Evolutionary conservation across 148 eudicot genomes (phyloP).

Genomic region (Fallopia convolvulus): DNA sequence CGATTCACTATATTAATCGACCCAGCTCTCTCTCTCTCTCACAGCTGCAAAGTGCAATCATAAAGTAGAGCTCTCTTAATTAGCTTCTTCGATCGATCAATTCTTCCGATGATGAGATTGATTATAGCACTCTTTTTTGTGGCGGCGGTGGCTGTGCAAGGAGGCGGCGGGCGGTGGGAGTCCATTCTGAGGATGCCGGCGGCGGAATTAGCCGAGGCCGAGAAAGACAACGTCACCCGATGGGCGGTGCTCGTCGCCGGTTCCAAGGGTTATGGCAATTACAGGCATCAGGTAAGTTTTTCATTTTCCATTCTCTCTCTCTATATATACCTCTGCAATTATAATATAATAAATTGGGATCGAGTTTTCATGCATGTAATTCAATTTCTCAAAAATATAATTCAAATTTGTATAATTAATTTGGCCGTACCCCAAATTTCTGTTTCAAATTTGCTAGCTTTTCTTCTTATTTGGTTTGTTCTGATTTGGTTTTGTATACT

Average conservation of each 20-base stretch:
- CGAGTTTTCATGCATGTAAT: too few species aligned
- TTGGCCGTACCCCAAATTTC: too few species aligned
- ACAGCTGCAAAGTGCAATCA: too few species aligned
- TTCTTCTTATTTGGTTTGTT: too few species aligned
- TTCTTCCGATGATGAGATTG: background rate
- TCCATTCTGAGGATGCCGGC: conserved; percentile 32
- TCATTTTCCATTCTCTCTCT: background rate
- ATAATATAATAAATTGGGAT: background rate
- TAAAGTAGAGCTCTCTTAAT: too few species aligned
- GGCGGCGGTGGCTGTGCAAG: conserved; percentile 5
- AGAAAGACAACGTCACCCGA: conserved; percentile 23
- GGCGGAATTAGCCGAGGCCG: conserved; percentile 16
- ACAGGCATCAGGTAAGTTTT: conserved; percentile 51
- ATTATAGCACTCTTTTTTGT: background rate
- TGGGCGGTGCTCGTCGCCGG: conserved; percentile 87
- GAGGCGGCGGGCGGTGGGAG: conserved; percentile 28
- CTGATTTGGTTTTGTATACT: too few species aligned
- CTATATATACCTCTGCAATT: background rate
- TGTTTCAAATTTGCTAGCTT: too few species aligned
- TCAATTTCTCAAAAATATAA: too few species aligned
- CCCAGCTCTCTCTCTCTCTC: background rate
- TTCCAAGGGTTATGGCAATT: conserved; percentile 63
- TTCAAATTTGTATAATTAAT: too few species aligned
- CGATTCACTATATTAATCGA: background rate
- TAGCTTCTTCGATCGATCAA: too few species aligned